Conservation (phyloP, 345 rosid genomes). For the Syzygium oleosum region DNA sequence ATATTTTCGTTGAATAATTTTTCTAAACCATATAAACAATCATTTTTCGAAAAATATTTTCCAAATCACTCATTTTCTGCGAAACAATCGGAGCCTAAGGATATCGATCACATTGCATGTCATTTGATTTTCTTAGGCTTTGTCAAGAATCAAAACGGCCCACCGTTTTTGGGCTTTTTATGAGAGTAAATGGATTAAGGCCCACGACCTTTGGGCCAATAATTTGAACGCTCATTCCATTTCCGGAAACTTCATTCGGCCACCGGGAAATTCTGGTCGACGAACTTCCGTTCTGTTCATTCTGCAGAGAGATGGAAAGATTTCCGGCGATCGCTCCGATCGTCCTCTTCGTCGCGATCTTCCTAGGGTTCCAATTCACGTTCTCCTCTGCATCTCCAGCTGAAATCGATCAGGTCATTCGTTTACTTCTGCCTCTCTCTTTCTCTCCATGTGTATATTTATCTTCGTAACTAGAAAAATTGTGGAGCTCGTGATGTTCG, state of each 20-base stretch:
- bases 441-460: not conserved
- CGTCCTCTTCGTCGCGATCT: not conserved
- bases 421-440: not conserved
- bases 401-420: not conserved
- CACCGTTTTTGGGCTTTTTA: not conserved
- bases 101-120: not conserved
- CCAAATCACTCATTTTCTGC: too few species aligned
- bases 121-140: not conserved
- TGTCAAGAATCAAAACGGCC: not conserved
- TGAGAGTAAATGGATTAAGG: not conserved
- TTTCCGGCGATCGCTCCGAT: not conserved
- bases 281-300: not conserved
- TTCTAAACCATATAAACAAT: too few species aligned
- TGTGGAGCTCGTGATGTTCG: not conserved
- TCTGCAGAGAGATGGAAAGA: not conserved
- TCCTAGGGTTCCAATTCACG: not conserved
- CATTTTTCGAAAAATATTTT: too few species aligned
- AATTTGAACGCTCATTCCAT: not conserved
- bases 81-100: too few species aligned
- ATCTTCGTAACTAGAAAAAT: not conserved
- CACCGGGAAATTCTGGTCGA: not conserved
- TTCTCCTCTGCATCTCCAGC: not conserved
- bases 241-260: not conserved
- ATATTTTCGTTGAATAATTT: too few species aligned
- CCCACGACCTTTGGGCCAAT: not conserved